A percentile compares a stretch with the other conserved stretches of the same genome.
These are phyloP conservation scores for Zygnema circumcarinatum DNA, from an alignment of 139 green algal species.

Conservation along the genomic window DNA sequence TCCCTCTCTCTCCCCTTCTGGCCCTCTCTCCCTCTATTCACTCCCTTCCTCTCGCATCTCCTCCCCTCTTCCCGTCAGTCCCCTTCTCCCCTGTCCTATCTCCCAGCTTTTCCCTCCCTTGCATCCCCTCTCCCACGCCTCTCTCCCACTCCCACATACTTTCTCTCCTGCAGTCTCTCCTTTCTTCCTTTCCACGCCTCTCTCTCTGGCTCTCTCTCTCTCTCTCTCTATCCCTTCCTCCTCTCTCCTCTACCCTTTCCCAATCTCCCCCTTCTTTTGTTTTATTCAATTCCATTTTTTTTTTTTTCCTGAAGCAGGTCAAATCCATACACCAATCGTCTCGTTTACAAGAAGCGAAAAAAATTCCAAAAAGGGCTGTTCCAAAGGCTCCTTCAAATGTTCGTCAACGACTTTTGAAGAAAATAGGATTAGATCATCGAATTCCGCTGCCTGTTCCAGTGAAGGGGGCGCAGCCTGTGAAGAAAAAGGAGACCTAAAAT, in stretches of 20 bases:
- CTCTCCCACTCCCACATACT: no score
- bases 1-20: no score
- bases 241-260: background rate
- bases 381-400: background rate
- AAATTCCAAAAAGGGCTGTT: background rate
- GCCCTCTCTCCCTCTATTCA: no score
- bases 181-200: no score
- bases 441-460: background rate
- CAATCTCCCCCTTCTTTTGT: slow-evolving; percentile 5
- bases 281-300: background rate
- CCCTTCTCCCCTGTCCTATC: no score
- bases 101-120: no score
- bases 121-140: no score
- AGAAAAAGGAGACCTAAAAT: background rate
- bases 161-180: no score
- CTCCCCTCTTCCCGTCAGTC: no score
- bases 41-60: no score
- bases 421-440: slow-evolving; percentile 4
- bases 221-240: background rate
- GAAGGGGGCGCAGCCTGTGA: background rate
- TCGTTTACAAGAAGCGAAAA: background rate
- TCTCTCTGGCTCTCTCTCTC: no score
- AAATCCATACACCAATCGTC: background rate
- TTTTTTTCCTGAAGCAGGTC: background rate
- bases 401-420: background rate